Base-by-base conservation (phyloP, 1,139 yeast genomes). In the Scheffersomyces titani region DNA sequence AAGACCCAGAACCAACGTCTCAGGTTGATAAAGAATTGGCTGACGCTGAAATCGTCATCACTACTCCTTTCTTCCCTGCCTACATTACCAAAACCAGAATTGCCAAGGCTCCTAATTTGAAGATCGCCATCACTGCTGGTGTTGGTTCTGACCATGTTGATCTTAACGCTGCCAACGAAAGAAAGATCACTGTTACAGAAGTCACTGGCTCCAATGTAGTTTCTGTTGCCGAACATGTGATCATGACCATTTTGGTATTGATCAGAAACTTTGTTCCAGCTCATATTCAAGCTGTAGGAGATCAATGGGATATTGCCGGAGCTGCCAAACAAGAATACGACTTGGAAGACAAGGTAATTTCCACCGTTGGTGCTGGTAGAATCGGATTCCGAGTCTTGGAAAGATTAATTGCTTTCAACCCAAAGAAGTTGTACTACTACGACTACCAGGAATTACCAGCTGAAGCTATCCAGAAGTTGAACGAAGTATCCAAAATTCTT, bases 131-230 rank as follows among this genome's bases (percentile, higher is more conserved):
- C 65, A 90, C 94, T 54, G 96, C 96, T 7, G 96, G 96, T 63
- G 93, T 90, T 59, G 96, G 96, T 6, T 87, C 92, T 13, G 96
- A 90, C 70, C 96, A 90, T 72, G 79, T 89, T 61, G 96, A 89
- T 67, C 80, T 90, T 66, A 81, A 81, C 63, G 90, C 90, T 63
- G 92, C 92, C 63, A 88, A 88, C 70, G 84, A 84, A 66, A 70
- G 73, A 55, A 80, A 78, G 52, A 83, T 90, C 66, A 81, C 89
- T 19, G 96, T 90, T 21, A 76, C 86, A 54, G 96, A 89, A 74
- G 96, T 89, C 55, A 90, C 96, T 45, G 96, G 96, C 5, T 87
- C 93, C 54, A 89, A 90, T 68, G 93, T 89, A 52, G 84, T 81
- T 22, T 87, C 93, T 5, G 96, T 90, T 50, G 93, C 96, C 9